Evolutionary conservation across 768 basidiomycete genomes (phyloP).

Genomic region (Crucibulum laeve): DNA sequence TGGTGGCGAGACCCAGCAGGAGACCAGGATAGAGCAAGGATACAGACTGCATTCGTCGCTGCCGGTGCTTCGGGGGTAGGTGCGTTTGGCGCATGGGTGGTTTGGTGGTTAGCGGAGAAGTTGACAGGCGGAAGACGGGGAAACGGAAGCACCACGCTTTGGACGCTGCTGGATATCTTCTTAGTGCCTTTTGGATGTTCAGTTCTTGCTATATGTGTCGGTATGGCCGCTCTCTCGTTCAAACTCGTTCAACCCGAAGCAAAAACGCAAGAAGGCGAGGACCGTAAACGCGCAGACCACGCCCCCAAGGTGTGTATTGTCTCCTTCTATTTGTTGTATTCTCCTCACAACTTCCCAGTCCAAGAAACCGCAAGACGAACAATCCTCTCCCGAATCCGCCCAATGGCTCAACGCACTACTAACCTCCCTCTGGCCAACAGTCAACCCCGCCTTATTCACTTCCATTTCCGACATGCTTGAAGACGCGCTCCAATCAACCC

Average conservation of each 20-base stretch:
- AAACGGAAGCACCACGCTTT: no score
- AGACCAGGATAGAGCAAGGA: conserved; percentile 21
- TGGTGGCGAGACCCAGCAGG: conserved; percentile 30
- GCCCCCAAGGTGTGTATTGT: no score
- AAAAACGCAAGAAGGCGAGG: no score
- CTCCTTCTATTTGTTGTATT: no score
- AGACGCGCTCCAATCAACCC: conserved; percentile 51
- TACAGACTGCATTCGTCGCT: conserved; percentile 26
- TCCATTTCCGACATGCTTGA: conserved; percentile 59
- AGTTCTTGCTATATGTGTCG: no score
- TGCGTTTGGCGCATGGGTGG: conserved; percentile 15
- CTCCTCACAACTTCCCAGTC: neutral
- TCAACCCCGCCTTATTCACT: conserved; percentile 65
- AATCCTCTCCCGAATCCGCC: conserved; percentile 28
- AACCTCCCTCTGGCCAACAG: conserved; percentile 63
- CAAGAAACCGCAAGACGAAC: conserved; percentile 8
- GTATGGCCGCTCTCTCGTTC: no score
- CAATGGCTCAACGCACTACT: conserved; percentile 66
- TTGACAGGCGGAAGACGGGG: conserved; percentile 8
- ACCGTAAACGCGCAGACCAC: no score
- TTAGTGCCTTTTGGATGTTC: no score
- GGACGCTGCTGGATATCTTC: no score
- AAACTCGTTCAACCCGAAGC: no score
- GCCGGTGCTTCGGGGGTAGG: conserved; percentile 22
- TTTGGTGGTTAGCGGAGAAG: conserved; percentile 17